A percentile compares a stretch with the other conserved stretches of the same genome.
These are phyloP conservation scores for Aspergillus pseudoterreus DNA, from an alignment of 2,329 filamentous ascomycete species.

Conservation along the genomic window DNA sequence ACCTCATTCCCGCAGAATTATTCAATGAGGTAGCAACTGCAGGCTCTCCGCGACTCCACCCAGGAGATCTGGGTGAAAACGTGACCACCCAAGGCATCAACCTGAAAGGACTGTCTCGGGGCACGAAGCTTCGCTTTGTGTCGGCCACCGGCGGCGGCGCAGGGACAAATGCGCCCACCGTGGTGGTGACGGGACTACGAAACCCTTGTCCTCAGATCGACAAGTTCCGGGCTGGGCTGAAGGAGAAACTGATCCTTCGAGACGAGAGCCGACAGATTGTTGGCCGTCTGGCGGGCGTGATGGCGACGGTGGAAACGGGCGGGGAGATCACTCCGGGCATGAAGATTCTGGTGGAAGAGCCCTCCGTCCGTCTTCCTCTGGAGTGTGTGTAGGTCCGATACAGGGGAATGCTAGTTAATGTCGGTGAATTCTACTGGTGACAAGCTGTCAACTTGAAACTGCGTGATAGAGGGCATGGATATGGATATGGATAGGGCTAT, in stretches of 20 bases:
- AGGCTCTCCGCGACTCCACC: background rate
- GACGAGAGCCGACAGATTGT: slow-evolving; percentile 4
- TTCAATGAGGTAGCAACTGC: background rate
- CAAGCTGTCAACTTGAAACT: no score
- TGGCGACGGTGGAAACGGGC: slow-evolving; percentile 11
- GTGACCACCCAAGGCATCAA: slow-evolving; percentile 11
- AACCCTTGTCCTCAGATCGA: slow-evolving; percentile 10
- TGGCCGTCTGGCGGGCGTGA: slow-evolving; percentile 11
- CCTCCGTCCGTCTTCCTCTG: background rate
- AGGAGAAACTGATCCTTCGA: slow-evolving; percentile 8
- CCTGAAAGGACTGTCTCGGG: slow-evolving; percentile 1
- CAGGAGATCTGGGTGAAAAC: slow-evolving; percentile 9
- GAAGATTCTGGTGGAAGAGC: slow-evolving; percentile 6
- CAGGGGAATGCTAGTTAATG: no score
- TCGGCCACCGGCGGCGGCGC: background rate
- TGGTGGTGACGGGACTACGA: slow-evolving; percentile 7
- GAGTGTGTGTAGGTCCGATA: background rate
- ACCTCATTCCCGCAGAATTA: slow-evolving; percentile 7
- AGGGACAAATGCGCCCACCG: background rate
- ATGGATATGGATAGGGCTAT: no score
- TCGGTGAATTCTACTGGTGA: no score
- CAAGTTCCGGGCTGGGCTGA: slow-evolving; percentile 4
- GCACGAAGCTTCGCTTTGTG: slow-evolving; percentile 8
- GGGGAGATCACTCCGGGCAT: slow-evolving; percentile 11
- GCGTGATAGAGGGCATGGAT: no score